Evolutionary conservation across 1,139 yeast species (phyloP).

Genomic region (Zygoascus meyerae): DNA sequence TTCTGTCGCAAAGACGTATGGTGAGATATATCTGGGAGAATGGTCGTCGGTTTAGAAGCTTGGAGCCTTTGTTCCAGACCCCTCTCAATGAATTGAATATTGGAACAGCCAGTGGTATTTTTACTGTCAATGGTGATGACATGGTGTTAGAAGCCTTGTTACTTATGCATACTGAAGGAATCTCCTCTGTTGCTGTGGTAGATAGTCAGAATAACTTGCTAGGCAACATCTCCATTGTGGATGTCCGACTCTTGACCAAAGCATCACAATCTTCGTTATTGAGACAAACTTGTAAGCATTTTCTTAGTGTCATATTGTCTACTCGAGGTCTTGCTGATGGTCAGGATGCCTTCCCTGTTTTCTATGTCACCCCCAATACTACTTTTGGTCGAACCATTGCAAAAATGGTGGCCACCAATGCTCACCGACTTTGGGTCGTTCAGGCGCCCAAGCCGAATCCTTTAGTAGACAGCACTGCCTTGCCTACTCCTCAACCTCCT

Average conservation of each 20-base stretch:
- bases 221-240: slow-evolving; percentile 92
- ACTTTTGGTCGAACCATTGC: slow-evolving; percentile 87
- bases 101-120: slow-evolving; percentile 58
- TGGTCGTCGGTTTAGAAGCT: slow-evolving; percentile 73
- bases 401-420: slow-evolving; percentile 87
- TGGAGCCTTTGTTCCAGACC: slow-evolving; percentile 66
- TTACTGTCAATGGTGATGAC: slow-evolving; percentile 80
- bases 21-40: slow-evolving; percentile 85
- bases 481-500: slow-evolving; percentile 16
- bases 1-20: slow-evolving; percentile 82
- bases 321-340: slow-evolving; percentile 90
- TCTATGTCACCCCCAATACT: slow-evolving; percentile 77
- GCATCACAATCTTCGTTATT: slow-evolving; percentile 76
- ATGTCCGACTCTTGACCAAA: slow-evolving; percentile 79
- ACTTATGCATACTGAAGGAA: slow-evolving; percentile 77
- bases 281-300: slow-evolving; percentile 78
- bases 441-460: slow-evolving; percentile 42
- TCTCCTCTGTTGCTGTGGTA: slow-evolving; percentile 90
- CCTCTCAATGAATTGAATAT: slow-evolving; percentile 62
- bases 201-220: slow-evolving; percentile 68
- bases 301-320: slow-evolving; percentile 77
- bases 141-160: slow-evolving; percentile 78
- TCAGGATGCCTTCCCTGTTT: slow-evolving; percentile 93
- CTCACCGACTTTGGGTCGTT: slow-evolving; percentile 92
- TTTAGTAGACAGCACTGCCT: slow-evolving; percentile 9